Evolutionary conservation across 169 alveolate species (phyloP), one percentile per base, ranked within the genome.

Genomic region (Cryptosporidium tyzzeri): DNA sequence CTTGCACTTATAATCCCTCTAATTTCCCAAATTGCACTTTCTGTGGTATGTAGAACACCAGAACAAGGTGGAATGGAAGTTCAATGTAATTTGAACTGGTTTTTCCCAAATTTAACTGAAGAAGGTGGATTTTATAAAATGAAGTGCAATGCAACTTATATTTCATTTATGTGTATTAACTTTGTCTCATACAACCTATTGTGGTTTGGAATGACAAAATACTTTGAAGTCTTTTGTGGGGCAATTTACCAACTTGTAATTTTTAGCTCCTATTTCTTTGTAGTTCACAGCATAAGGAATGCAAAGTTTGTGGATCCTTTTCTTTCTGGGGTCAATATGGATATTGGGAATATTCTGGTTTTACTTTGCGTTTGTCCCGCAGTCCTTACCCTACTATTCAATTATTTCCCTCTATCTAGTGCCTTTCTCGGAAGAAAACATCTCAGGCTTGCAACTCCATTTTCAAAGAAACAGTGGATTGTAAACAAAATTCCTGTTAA

Each of bases 401-500:
- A 80, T 14, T 80, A 80, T 48, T 80, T 80, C 53, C 89, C 89
- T 23, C 68, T 80, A 14, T 80, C 89, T 12, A 80, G 89, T 41
- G 89, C 89, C 23, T 80, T 80, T 48, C 75, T 80, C 1, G 89
- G 89, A 80, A 59, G 89, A 16, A 80, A 80, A 41, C 70, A 62
- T 65, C 89, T 80, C 21, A 59, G 89, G 18, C 70, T 80, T 62
- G 80, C 89, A 61, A 80, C 80, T 80, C 89, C 89, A 37, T 37
- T 80, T 23, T 59, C 80, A 14, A 61, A 80, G 16, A 80, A 80
- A 80, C 80, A 80, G 39, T 80, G 89, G 89, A 35, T 80, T 45
- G 50, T 62, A 3, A 80, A 80, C 68, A 48, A 80, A 44, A 45
- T 65, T 21, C 73, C 73, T 14, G 41, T 65, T 16, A 80, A 61